phyloP scores from a whole-genome alignment of 2,329 filamentous ascomycete genomes.

The Aphanoascus verrucosus region DNA sequence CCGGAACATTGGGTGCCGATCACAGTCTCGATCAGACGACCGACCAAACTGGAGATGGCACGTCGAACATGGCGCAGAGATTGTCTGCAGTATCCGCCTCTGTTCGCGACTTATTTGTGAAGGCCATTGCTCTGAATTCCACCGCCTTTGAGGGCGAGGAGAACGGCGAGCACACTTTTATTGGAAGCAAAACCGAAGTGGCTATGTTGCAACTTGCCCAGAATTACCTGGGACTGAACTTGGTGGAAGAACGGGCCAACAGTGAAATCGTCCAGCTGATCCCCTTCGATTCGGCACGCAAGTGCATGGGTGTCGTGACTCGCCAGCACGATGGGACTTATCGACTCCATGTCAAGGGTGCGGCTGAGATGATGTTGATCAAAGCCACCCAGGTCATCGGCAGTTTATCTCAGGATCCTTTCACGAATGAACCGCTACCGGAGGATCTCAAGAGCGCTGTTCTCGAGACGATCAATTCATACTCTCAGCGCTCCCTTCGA shows the following conservation, averaged over 20 bases:
- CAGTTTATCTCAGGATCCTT: slow-evolving; percentile 19
- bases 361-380: slow-evolving; percentile 38
- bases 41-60: slow-evolving; percentile 12
- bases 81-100: slow-evolving; percentile 26
- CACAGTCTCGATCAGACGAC: slow-evolving; percentile 44
- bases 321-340: slow-evolving; percentile 31
- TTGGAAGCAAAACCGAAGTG: slow-evolving; percentile 69
- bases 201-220: slow-evolving; percentile 60
- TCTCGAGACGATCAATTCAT: slow-evolving; percentile 31
- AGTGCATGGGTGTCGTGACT: slow-evolving; percentile 49
- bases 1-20: slow-evolving; percentile 54
- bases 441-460: slow-evolving; percentile 22
- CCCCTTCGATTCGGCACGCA: slow-evolving; percentile 65
- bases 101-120: slow-evolving; percentile 29
- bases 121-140: slow-evolving; percentile 43
- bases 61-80: slow-evolving; percentile 21
- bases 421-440: slow-evolving; percentile 21
- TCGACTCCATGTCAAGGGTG: slow-evolving; percentile 40
- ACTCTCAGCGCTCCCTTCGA: slow-evolving; percentile 51
- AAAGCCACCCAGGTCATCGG: slow-evolving; percentile 27
- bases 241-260: slow-evolving; percentile 52
- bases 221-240: slow-evolving; percentile 56
- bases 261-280: slow-evolving; percentile 55
- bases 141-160: slow-evolving; percentile 67
- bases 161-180: slow-evolving; percentile 53